phyloP scores from a whole-genome alignment of 768 basidiomycete species.

The Termitomyces sp. region DNA sequence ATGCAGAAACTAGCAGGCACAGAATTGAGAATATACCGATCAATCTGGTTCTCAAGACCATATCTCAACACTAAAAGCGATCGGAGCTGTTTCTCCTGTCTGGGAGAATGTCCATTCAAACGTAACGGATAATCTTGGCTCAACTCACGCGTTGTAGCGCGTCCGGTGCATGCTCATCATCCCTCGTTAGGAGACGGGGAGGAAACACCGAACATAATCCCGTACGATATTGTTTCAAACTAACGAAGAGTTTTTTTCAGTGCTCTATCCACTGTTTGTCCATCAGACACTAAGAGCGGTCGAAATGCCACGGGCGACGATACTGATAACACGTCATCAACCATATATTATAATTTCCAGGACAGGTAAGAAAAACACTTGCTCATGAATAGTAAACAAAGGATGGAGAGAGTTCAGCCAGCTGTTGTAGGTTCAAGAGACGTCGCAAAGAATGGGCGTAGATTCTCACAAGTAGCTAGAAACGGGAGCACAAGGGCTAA shows the following conservation, averaged over 20 bases:
- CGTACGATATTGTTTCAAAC: too few relatives aligned
- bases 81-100: too few relatives aligned
- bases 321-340: slow-evolving; percentile 23
- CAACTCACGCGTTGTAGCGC: too few relatives aligned
- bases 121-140: too few relatives aligned
- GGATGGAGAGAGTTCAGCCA: slow-evolving; percentile 63
- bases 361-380: slow-evolving; percentile 15
- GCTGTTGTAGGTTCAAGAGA: slow-evolving; percentile 23
- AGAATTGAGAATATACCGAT: too few relatives aligned
- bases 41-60: too few relatives aligned
- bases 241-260: neutral
- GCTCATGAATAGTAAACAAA: slow-evolving; percentile 62
- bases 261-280: neutral
- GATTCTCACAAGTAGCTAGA: slow-evolving; percentile 59
- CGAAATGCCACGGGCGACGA: slow-evolving; percentile 48
- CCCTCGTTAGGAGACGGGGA: too few relatives aligned
- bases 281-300: slow-evolving; percentile 35
- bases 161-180: too few relatives aligned
- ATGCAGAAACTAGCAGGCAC: too few relatives aligned
- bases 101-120: too few relatives aligned
- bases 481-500: slow-evolving; percentile 55
- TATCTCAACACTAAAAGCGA: too few relatives aligned
- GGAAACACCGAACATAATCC: too few relatives aligned
- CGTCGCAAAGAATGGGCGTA: neutral
- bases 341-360: neutral